Conservation (phyloP, 2,329 filamentous ascomycete species). For the Trichoderma semiorbis region DNA sequence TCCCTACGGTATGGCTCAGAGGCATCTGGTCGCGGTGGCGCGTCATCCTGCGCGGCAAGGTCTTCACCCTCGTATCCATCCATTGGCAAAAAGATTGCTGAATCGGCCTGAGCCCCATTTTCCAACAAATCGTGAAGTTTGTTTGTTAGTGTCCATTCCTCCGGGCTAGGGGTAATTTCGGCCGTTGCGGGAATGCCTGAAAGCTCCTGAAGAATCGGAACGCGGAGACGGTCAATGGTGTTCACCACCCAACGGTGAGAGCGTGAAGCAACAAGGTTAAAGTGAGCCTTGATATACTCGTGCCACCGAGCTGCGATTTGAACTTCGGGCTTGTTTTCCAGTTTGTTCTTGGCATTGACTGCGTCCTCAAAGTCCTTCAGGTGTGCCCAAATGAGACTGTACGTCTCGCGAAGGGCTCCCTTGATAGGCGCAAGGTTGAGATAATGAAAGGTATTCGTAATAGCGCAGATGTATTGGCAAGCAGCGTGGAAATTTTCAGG, state of each 20-base stretch:
- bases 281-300: conserved; percentile 27
- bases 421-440: conserved; percentile 25
- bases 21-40: not conserved
- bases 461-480: conserved; percentile 24
- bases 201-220: conserved; percentile 18
- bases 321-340: conserved; percentile 4
- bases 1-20: conserved; percentile 11
- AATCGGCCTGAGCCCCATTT: conserved; percentile 25
- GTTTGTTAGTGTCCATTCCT: conserved; percentile 23
- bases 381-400: conserved; percentile 28
- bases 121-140: conserved; percentile 26
- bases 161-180: not conserved
- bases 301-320: conserved; percentile 26
- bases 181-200: not conserved
- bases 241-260: conserved; percentile 28
- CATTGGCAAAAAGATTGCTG: conserved; percentile 26
- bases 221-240: conserved; percentile 24
- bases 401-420: conserved; percentile 24
- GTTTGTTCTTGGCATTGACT: conserved; percentile 22
- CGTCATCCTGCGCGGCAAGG: conserved; percentile 18
- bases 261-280: conserved; percentile 20
- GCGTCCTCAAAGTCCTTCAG: conserved; percentile 27
- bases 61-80: conserved; percentile 29
- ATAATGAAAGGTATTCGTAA: conserved; percentile 28
- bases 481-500: conserved; percentile 25